These are phyloP conservation scores for Pugionium dolabratum DNA, from an alignment of 345 rosid species.

Conservation along the genomic window DNA sequence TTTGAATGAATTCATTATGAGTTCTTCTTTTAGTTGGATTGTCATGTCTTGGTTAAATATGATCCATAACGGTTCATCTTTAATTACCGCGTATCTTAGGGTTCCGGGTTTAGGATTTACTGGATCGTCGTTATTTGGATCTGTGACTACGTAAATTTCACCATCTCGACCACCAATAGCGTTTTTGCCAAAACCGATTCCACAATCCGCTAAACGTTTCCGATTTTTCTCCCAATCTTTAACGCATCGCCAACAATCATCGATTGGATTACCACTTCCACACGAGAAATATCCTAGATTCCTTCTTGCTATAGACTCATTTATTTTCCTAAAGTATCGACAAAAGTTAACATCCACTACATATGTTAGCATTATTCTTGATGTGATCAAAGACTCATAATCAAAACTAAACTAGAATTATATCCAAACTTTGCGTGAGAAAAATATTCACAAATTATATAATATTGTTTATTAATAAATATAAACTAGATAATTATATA, in stretches of 20 bases:
- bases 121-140: constrained; percentile 57
- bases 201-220: constrained; percentile 69
- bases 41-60: constrained; percentile 73
- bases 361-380: constrained; percentile 12
- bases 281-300: constrained; percentile 68
- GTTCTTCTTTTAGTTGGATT: constrained; percentile 69
- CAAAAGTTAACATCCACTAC: not conserved
- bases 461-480: no score
- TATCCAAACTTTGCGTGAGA: no score
- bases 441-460: no score
- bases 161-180: constrained; percentile 81
- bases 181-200: constrained; percentile 76
- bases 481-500: no score
- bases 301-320: constrained; percentile 59
- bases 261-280: constrained; percentile 76
- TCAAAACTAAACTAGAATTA: not conserved
- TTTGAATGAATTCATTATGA: constrained; percentile 82
- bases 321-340: constrained; percentile 50
- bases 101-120: constrained; percentile 78
- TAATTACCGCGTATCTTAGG: constrained; percentile 67
- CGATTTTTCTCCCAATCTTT: constrained; percentile 74
- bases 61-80: constrained; percentile 77
- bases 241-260: constrained; percentile 88
- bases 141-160: constrained; percentile 63
- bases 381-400: not conserved